These are phyloP conservation scores for Annona squamosa DNA, from an alignment of 164 flowering plant genomes.

Conservation along the genomic window DNA sequence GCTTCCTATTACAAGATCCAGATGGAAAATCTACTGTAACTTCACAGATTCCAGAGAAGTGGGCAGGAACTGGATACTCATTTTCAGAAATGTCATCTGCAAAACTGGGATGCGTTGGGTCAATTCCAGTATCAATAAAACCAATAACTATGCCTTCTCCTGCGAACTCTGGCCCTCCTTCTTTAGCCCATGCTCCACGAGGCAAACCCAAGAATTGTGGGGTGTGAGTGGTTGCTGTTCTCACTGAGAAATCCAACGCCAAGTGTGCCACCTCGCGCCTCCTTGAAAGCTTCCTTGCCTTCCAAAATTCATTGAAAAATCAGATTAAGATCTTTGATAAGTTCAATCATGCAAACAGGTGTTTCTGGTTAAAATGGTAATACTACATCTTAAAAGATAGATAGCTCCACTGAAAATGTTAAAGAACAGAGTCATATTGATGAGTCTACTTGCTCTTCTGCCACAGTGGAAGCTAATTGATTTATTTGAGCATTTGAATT, in stretches of 20 bases:
- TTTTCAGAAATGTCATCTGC: conserved; percentile 45
- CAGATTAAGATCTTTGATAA: neutral
- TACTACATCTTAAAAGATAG: neutral
- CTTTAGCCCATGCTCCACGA: conserved; percentile 79
- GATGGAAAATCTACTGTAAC: conserved; percentile 94
- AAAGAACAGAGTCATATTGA: too few species aligned
- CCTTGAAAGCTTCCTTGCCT: conserved; percentile 77
- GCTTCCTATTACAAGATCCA: conserved; percentile 96
- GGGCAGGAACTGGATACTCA: conserved; percentile 56
- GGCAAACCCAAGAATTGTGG: conserved; percentile 92
- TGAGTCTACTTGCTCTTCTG: too few species aligned
- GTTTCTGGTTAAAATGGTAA: neutral
- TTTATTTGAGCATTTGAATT: neutral
- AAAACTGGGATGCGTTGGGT: conserved; percentile 93
- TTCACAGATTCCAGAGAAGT: conserved; percentile 88
- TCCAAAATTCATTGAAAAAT: conserved; percentile 14
- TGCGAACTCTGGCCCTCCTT: conserved; percentile 79
- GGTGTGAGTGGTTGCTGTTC: conserved; percentile 91
- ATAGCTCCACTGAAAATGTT: too few species aligned
- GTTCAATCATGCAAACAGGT: neutral
- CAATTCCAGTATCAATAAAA: conserved; percentile 92
- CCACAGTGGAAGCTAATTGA: neutral
- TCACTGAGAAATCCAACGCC: conserved; percentile 80
- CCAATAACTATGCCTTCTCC: conserved; percentile 95
- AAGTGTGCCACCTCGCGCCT: conserved; percentile 84